These are phyloP conservation scores for Thielaviopsis punctulata DNA, from an alignment of 2,329 filamentous ascomycete species.

Conservation along the genomic window DNA sequence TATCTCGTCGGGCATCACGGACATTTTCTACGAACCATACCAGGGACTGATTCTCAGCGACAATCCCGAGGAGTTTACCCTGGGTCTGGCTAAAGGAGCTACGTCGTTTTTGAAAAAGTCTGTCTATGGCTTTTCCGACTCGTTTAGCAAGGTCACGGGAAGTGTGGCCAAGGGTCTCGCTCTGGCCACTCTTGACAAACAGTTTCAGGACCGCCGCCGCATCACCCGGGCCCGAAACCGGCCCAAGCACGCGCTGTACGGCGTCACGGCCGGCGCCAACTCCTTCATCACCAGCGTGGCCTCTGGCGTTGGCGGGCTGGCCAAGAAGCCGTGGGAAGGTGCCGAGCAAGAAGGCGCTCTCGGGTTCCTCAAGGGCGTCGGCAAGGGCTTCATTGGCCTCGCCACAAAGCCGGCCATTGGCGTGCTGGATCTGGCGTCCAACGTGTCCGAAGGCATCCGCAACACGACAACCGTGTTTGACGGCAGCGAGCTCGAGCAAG, in stretches of 20 bases:
- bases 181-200: conserved; percentile 90
- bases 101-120: conserved; percentile 98
- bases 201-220: conserved; percentile 90
- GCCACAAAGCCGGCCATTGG: conserved; percentile 95
- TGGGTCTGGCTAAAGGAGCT: conserved; percentile 90
- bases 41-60: conserved; percentile 95
- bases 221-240: conserved; percentile 87
- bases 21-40: conserved; percentile 99
- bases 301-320: conserved; percentile 83
- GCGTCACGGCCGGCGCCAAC: conserved; percentile 87
- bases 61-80: conserved; percentile 80
- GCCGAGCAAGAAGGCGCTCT: conserved; percentile 88
- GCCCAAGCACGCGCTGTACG: conserved; percentile 92
- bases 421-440: conserved; percentile 90
- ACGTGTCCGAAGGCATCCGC: conserved; percentile 90
- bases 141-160: conserved; percentile 93
- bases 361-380: conserved; percentile 94
- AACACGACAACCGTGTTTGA: conserved; percentile 99
- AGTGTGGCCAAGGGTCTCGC: conserved; percentile 93
- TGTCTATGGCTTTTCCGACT: conserved; percentile 92
- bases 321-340: conserved; percentile 83
- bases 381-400: conserved; percentile 84
- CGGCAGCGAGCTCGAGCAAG: conserved; percentile 80
- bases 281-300: conserved; percentile 85
- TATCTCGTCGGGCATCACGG: conserved; percentile 87